Base-by-base conservation (phyloP, 1,139 yeast genomes). In the Kurtzmaniella natalensis region DNA sequence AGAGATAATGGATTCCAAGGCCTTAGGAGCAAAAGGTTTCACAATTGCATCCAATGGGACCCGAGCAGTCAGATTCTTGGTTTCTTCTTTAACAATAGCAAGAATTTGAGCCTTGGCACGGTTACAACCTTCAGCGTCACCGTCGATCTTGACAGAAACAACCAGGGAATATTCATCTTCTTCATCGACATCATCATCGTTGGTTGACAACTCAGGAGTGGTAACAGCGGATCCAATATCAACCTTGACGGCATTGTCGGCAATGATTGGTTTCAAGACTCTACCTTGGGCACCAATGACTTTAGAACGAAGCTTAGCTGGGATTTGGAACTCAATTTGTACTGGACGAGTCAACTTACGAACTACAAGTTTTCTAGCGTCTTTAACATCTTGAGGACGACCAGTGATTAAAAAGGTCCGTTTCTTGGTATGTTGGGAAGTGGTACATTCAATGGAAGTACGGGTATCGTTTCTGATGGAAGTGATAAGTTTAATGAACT, bases 271-370 rank as follows among this genome's bases (percentile, higher is more conserved):
- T 53, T 79, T 84, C 58, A 94, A 76, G 43, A 72, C 83, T 46
- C 74, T 74, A 51, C 98, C 99, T 57, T 81, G 85, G 31, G 92
- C 75, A 38, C 99, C 99, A 61, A 94, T 88, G 43, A 94, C 76
- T 38, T 77, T 74, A 3, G 95, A 74, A 57, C 95, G 78, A 36
- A 87, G 73, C 46, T 76, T 76, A 18, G 92, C 75, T 26, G 98
- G 97, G 37, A 92, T 77, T 30, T 69, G 59, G 53, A 92, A 74
- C 27, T 69, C 59, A 33, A 76, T 63, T 11, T 64, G 64, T 36
- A 85, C 76, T 31, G 94, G 89, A 56, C 82, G 82, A 25, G 95
- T 81, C 54, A 92, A 72, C 47, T 78, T 83, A 52, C 78, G 80
- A 42, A 84, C 73, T 37, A 94, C 74, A 46, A 84, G 84, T 42